These are phyloP conservation scores for Penicillium aurantiogriseum DNA, from an alignment of 2,329 filamentous ascomycete species.

Conservation along the genomic window DNA sequence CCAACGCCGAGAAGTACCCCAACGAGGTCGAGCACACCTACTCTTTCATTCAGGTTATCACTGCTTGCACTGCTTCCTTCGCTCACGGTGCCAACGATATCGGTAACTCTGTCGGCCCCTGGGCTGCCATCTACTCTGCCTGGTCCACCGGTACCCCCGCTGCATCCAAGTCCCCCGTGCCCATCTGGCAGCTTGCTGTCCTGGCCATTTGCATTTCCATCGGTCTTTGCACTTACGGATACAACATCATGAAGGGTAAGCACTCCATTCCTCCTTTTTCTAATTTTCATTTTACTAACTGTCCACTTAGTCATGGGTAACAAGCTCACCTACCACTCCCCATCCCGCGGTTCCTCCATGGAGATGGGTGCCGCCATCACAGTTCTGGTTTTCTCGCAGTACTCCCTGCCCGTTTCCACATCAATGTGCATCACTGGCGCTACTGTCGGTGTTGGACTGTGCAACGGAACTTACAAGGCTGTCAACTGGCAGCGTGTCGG, in stretches of 20 bases:
- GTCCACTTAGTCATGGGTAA: conserved; percentile 69
- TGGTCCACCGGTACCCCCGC: conserved; percentile 64
- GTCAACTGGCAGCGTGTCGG: conserved; percentile 74
- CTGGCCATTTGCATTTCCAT: conserved; percentile 62
- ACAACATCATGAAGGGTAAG: conserved; percentile 79
- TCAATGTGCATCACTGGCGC: conserved; percentile 79
- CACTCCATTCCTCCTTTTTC: neutral
- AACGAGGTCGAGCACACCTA: conserved; percentile 67
- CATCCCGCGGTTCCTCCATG: conserved; percentile 64
- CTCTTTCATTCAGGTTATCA: conserved; percentile 55
- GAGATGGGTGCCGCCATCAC: conserved; percentile 77
- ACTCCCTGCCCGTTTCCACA: conserved; percentile 71
- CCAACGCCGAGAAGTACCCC: conserved; percentile 61
- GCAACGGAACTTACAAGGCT: conserved; percentile 68
- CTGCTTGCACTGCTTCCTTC: conserved; percentile 52
- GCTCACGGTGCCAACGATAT: conserved; percentile 75
- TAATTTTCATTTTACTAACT: conserved; percentile 13
- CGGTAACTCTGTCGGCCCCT: conserved; percentile 67
- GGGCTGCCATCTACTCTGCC: conserved; percentile 68
- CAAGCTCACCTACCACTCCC: conserved; percentile 71
- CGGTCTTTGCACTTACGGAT: conserved; percentile 72
- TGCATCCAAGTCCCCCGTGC: conserved; percentile 63
- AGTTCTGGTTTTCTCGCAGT: conserved; percentile 73
- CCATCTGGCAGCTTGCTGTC: conserved; percentile 74
- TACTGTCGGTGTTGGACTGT: conserved; percentile 74